These are phyloP conservation scores for Saccharomycopsis javanensis DNA, from an alignment of 805 yeast genomes.

Conservation along the genomic window DNA sequence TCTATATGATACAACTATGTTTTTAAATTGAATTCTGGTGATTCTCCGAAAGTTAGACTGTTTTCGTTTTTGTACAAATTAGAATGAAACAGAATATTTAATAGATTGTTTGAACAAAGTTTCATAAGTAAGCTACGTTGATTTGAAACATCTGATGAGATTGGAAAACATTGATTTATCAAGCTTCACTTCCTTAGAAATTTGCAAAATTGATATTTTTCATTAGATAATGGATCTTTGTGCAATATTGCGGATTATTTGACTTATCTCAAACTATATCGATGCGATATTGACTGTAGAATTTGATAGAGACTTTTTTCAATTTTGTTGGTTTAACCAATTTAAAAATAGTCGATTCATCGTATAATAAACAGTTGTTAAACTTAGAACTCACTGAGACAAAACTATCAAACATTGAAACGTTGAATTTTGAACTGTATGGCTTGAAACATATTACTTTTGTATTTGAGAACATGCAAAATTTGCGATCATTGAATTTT, in stretches of 20 bases:
- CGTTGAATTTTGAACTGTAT: background rate
- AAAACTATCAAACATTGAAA: background rate
- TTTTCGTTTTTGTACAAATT: background rate
- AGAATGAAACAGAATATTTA: background rate
- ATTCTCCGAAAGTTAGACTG: background rate
- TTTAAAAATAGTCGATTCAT: background rate
- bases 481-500: background rate
- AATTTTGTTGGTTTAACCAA: background rate
- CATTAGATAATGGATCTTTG: background rate
- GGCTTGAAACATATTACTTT: background rate
- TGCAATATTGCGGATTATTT: background rate
- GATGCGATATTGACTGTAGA: background rate
- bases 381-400: background rate
- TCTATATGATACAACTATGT: background rate
- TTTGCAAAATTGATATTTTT: background rate
- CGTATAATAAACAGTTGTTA: background rate
- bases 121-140: background rate
- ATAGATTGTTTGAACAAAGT: background rate
- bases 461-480: background rate
- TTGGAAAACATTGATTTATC: background rate
- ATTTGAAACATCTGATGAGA: background rate
- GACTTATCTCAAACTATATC: background rate
- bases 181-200: background rate
- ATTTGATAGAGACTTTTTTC: background rate
- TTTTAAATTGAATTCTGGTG: background rate